These are phyloP conservation scores for Schizosaccharomyces cryophilus DNA, from an alignment of 805 yeast genomes.

Conservation along the genomic window DNA sequence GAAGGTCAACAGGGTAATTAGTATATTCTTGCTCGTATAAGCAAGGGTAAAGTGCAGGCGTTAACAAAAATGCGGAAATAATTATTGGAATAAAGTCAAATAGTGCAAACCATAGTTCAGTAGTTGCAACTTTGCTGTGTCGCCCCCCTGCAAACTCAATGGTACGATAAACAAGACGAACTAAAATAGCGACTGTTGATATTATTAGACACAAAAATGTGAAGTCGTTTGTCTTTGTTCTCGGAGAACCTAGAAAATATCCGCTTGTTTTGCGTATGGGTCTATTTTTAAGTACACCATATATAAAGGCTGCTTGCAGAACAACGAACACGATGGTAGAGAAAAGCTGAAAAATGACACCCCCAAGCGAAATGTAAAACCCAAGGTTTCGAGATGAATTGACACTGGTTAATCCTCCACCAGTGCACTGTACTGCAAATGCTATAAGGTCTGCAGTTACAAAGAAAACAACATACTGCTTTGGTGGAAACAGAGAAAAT, in stretches of 20 bases:
- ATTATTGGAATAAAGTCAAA: not conserved
- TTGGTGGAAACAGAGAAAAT: not conserved
- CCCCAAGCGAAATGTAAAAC: not conserved
- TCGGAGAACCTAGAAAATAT: not conserved
- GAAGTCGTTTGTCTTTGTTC: not conserved
- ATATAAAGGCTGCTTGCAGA: not conserved
- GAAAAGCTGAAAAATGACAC: not conserved
- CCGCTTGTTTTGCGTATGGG: not conserved
- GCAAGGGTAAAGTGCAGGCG: no score
- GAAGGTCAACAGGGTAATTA: no score
- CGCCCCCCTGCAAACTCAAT: not conserved
- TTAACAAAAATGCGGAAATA: not conserved
- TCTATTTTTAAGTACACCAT: not conserved
- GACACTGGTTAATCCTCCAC: not conserved
- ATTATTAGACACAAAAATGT: not conserved
- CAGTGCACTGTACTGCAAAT: not conserved
- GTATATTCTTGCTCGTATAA: no score
- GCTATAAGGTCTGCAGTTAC: not conserved
- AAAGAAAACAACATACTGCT: not conserved
- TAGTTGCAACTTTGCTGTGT: not conserved
- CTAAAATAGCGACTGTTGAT: not conserved
- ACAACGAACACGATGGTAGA: not conserved
- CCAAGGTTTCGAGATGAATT: not conserved
- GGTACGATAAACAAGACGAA: not conserved
- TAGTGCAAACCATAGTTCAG: not conserved